Evolutionary conservation across 208 protist species (phyloP).

Genomic region (Trypanosoma avium): DNA sequence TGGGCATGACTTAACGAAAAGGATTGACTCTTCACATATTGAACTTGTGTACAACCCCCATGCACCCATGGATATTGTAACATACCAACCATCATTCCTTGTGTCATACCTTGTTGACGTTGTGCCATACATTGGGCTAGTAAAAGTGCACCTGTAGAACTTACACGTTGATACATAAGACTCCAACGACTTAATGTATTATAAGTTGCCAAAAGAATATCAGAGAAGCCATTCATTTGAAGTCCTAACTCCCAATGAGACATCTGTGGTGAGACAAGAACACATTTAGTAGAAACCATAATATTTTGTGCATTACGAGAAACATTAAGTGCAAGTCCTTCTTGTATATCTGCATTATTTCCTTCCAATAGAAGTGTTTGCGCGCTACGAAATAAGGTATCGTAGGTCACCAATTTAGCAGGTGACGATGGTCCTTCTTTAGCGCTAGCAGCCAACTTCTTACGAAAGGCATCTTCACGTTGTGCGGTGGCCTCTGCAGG

Average conservation of each 20-base stretch:
- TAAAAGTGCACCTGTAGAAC: constrained; percentile 68
- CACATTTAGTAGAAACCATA: constrained; percentile 83
- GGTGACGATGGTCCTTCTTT: constrained; percentile 50
- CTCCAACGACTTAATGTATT: constrained; percentile 85
- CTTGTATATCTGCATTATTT: constrained; percentile 58
- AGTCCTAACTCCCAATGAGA: constrained; percentile 86
- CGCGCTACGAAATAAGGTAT: constrained; percentile 67
- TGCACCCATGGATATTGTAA: constrained; percentile 86
- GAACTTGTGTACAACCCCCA: constrained; percentile 79
- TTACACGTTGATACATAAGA: constrained; percentile 86
- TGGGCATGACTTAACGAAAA: constrained; percentile 78
- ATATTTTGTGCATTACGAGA: constrained; percentile 79
- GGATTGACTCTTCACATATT: constrained; percentile 86
- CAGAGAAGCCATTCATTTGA: constrained; percentile 90
- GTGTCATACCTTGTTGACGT: constrained; percentile 72
- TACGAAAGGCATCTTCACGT: constrained; percentile 60
- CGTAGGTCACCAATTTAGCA: constrained; percentile 66
- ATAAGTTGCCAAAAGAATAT: constrained; percentile 78
- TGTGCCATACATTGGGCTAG: constrained; percentile 90
- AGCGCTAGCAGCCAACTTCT: constrained; percentile 69
- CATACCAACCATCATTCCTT: constrained; percentile 83
- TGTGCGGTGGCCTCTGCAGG: constrained; percentile 28
- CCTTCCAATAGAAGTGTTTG: constrained; percentile 71
- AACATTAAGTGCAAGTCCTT: constrained; percentile 77
- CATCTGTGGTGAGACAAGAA: constrained; percentile 73